Base-by-base conservation (phyloP, 2,329 filamentous ascomycete genomes). In the Penicillium frequentans region DNA sequence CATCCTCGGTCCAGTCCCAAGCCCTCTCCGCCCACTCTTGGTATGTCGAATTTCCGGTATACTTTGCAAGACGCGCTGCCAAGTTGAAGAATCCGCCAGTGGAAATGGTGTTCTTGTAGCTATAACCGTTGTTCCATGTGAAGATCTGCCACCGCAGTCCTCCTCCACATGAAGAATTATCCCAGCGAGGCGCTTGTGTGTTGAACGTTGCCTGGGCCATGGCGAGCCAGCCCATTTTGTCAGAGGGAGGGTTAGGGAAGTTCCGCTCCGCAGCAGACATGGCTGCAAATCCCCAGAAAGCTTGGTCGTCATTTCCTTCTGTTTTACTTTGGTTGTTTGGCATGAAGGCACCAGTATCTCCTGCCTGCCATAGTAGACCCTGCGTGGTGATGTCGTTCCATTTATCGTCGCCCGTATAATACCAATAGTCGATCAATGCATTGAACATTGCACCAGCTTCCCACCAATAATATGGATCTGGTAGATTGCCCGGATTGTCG, bases 151-250 rank as follows among this genome's bases (percentile, higher is more conserved):
- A 73, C 5, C 67, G 63, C 63, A 96, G 75, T 10, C 91, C 91
- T 49, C 91, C 91, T 47, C 77, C 79, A 72, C 91, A 96, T 1
- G 79, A 80, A 0, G 75, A 67, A 2, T 75, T 77, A 64, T 95
- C 87, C 88, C 90, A 93, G 23, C 90, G 84, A 21, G 75, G 74
- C 2, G 84, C 85, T 68, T 91, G 91, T 50, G 88, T 86, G 76
- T 93, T 91, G 74, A 93, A 96, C 2, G 91, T 88, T 11, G 88
- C 89, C 72, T 92, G 89, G 0, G 84, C 87, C 52, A 95, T 81
- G 7, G 87, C 86, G n/a, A 95, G 81, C 90, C 90, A 96, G 59
- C 89, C 86, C 0, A 89, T 86, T 52, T 86, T 70, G 56, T 82
- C 83, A 0, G 78, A 62, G 0, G 84, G 81, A 0, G 71, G 72